Percentiles rank a stretch among this genome's conserved stretches.
Conservation (phyloP, 1,284 basidiomycete genomes). For the Takashimella koratensis region DNA sequence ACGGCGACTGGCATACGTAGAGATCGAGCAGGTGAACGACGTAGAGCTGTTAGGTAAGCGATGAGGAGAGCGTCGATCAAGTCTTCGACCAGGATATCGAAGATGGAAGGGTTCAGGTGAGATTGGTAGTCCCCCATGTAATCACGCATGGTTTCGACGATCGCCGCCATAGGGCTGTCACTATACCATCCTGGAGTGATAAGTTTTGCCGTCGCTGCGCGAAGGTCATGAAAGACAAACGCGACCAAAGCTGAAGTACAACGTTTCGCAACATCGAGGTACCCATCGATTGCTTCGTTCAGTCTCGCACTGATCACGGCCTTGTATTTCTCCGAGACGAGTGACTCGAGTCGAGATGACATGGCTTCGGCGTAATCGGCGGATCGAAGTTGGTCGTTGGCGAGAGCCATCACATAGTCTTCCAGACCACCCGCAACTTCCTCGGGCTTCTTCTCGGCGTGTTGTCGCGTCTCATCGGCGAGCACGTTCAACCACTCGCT, state of each 20-base stretch:
- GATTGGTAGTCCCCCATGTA: conserved; percentile 90
- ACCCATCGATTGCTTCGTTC: conserved; percentile 96
- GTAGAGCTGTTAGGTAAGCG: conserved; percentile 82
- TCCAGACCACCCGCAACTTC: conserved; percentile 83
- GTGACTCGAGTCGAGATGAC: conserved; percentile 76
- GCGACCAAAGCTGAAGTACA: conserved; percentile 92
- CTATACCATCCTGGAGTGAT: conserved; percentile 79
- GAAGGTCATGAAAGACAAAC: conserved; percentile 92
- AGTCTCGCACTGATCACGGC: conserved; percentile 75
- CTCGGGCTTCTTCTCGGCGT: conserved; percentile 75
- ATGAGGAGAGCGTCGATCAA: conserved; percentile 88
- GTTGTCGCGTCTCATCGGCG: conserved; percentile 81
- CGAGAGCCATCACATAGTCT: conserved; percentile 96
- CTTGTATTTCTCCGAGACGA: conserved; percentile 91
- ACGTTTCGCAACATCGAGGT: conserved; percentile 95
- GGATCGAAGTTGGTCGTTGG: conserved; percentile 95
- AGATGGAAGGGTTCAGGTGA: conserved; percentile 84
- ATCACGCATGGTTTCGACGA: conserved; percentile 93
- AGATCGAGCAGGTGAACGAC: conserved; percentile 66
- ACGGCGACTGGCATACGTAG: conserved; percentile 80
- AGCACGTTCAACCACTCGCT: conserved; percentile 81
- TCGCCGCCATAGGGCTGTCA: conserved; percentile 59
- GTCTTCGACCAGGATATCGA: conserved; percentile 90
- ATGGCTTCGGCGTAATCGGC: conserved; percentile 91
- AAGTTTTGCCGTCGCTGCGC: conserved; percentile 78